A percentile compares a stretch with the other conserved stretches of the same genome.
These are phyloP conservation scores for Penicillium odoratum DNA, from an alignment of 495 filamentous ascomycete genomes.

Conservation along the genomic window DNA sequence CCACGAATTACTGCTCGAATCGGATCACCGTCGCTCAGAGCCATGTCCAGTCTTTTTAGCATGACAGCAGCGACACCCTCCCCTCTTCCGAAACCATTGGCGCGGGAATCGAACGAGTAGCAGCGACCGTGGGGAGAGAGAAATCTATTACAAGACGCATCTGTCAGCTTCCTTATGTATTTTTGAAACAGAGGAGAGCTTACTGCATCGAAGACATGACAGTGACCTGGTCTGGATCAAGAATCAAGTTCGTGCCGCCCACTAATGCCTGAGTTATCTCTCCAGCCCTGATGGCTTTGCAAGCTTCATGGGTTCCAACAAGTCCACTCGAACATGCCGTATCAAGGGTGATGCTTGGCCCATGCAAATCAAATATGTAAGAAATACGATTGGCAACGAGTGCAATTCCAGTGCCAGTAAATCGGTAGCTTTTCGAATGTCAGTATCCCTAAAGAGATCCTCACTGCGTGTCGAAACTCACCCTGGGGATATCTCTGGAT, in stretches of 20 bases:
- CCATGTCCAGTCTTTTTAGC: constrained; percentile 27
- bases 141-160: too few species aligned
- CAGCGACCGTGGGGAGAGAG: constrained; percentile 16
- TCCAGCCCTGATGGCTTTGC: constrained; percentile 35
- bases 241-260: constrained; percentile 17
- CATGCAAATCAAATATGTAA: constrained; percentile 49
- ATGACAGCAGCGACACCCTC: constrained; percentile 33
- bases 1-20: constrained; percentile 14
- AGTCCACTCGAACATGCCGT: constrained; percentile 52
- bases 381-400: constrained; percentile 51
- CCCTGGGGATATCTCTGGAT: neutral
- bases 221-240: constrained; percentile 13
- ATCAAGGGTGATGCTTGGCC: constrained; percentile 35
- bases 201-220: neutral
- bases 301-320: constrained; percentile 42
- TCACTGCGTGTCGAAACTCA: too few species aligned
- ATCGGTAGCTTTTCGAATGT: too few species aligned
- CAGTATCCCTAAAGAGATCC: too few species aligned
- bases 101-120: constrained; percentile 28
- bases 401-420: constrained; percentile 19
- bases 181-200: too few species aligned
- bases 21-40: constrained; percentile 9
- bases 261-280: constrained; percentile 33
- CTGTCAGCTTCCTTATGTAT: too few species aligned
- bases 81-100: constrained; percentile 38